Evolutionary conservation across 2,329 filamentous ascomycete genomes (phyloP).

Genomic region (Aspergillus sp.): DNA sequence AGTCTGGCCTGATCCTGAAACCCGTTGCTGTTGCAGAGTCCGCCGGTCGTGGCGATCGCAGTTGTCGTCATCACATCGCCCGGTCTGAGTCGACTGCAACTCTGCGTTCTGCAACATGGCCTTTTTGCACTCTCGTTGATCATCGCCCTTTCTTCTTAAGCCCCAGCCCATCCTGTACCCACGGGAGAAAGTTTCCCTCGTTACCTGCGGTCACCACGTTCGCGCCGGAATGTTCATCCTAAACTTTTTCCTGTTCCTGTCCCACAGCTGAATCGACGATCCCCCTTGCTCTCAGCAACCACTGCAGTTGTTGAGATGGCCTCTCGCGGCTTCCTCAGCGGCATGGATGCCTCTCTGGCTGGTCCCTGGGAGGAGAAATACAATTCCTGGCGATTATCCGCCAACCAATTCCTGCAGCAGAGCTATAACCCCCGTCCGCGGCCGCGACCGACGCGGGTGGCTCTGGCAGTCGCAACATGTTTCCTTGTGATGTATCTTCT

Average conservation of each 20-base stretch:
- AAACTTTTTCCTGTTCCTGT: slow-evolving; percentile 1
- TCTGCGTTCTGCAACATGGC: slow-evolving; percentile 10
- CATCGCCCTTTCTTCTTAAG: neutral
- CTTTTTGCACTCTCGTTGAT: slow-evolving; percentile 12
- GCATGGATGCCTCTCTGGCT: slow-evolving; percentile 17
- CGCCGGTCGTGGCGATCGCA: neutral
- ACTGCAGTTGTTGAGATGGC: slow-evolving; percentile 23
- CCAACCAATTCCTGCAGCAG: slow-evolving; percentile 25
- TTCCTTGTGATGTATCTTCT: slow-evolving; percentile 26
- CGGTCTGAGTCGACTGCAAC: neutral
- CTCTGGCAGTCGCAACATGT: slow-evolving; percentile 21
- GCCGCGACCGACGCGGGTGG: slow-evolving; percentile 24
- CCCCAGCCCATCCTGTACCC: neutral
- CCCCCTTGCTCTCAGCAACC: slow-evolving; percentile 4
- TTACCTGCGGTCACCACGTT: neutral
- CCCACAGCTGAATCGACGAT: slow-evolving; percentile 8
- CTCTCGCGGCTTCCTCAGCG: slow-evolving; percentile 21
- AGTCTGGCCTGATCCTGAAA: neutral
- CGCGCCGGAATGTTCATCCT: slow-evolving; percentile 16
- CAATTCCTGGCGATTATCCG: slow-evolving; percentile 20
- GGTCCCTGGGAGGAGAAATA: slow-evolving; percentile 26
- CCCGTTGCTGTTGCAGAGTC: neutral
- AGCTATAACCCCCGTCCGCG: slow-evolving; percentile 27
- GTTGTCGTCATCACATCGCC: slow-evolving; percentile 13
- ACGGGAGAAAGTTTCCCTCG: neutral